Percentiles rank a stretch among this genome's conserved stretches.
Evolutionary conservation across 331 rosid species (phyloP).

Genomic region (Rosa hybrid): DNA sequence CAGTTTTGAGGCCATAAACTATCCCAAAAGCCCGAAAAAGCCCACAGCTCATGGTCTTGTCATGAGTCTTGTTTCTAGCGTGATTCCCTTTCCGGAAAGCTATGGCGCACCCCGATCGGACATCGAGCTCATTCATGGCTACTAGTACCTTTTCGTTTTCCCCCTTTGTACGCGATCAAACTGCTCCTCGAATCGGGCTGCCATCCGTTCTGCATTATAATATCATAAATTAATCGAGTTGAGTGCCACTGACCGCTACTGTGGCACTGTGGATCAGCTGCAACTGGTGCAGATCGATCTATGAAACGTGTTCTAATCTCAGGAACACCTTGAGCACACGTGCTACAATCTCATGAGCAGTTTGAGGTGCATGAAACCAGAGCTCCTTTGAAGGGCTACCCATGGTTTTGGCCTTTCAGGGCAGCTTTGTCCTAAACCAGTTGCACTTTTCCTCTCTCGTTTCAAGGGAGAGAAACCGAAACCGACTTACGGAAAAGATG

Average conservation of each 20-base stretch:
- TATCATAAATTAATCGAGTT: neutral
- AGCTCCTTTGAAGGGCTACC: conserved; percentile 28
- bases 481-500: neutral
- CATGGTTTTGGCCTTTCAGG: conserved; percentile 41
- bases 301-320: conserved; percentile 11
- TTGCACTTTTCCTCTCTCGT: conserved; percentile 26
- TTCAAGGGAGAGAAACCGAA: neutral
- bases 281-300: conserved; percentile 1
- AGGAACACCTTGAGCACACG: conserved; percentile 17
- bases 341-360: conserved; percentile 30
- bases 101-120: too few species aligned
- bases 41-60: too few species aligned
- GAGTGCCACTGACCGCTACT: conserved; percentile 1
- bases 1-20: too few species aligned
- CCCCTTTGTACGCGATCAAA: too few species aligned
- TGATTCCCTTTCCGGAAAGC: too few species aligned
- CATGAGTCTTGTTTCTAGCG: too few species aligned
- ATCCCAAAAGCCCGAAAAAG: too few species aligned
- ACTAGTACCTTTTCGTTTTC: too few species aligned
- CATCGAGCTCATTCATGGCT: too few species aligned
- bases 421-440: conserved; percentile 38
- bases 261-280: conserved; percentile 1
- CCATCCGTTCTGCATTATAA: too few species aligned
- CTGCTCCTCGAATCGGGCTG: too few species aligned
- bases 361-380: conserved; percentile 21